Conservation (phyloP, 257 asterid genomes). For the Scutellaria barbata region DNA sequence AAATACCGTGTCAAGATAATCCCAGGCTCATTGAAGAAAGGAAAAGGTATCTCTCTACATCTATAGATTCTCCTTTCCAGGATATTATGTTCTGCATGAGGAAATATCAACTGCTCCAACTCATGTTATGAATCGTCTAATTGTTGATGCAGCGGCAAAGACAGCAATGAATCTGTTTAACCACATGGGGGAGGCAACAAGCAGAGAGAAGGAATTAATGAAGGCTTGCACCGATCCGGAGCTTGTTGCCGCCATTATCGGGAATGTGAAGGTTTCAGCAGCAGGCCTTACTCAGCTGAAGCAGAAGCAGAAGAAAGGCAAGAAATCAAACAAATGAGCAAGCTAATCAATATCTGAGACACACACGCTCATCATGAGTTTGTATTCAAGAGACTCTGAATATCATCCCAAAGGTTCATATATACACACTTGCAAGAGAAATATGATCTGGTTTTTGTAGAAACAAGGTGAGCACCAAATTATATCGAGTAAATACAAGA, state of each 20-base stretch:
- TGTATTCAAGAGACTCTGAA: not conserved
- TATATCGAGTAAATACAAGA: too few species aligned
- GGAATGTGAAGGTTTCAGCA: slow-evolving; percentile 89
- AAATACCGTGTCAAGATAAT: slow-evolving; percentile 92
- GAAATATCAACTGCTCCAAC: too few species aligned
- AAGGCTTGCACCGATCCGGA: slow-evolving; percentile 99
- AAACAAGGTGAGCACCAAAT: not conserved
- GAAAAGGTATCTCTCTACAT: slow-evolving; percentile 66
- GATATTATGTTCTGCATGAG: too few species aligned
- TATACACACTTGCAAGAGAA: not conserved
- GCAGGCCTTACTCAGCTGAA: slow-evolving; percentile 94
- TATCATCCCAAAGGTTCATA: not conserved
- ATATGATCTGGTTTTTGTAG: not conserved
- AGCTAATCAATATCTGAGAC: slow-evolving; percentile 1
- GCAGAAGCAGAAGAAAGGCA: slow-evolving; percentile 89
- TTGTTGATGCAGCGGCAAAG: slow-evolving; percentile 76
- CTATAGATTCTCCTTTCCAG: not conserved
- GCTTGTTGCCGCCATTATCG: slow-evolving; percentile 86
- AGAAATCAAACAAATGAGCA: slow-evolving; percentile 68
- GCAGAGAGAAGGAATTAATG: slow-evolving; percentile 92
- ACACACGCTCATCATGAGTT: not conserved
- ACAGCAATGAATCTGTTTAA: slow-evolving; percentile 81
- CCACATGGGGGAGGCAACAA: slow-evolving; percentile 76
- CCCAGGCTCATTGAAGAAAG: slow-evolving; percentile 91
- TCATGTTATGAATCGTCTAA: not conserved